Evolutionary conservation across 108 stramenopile genomes (phyloP), one percentile per base, ranked within the genome.

Genomic region (Skeletonema menzelii): DNA sequence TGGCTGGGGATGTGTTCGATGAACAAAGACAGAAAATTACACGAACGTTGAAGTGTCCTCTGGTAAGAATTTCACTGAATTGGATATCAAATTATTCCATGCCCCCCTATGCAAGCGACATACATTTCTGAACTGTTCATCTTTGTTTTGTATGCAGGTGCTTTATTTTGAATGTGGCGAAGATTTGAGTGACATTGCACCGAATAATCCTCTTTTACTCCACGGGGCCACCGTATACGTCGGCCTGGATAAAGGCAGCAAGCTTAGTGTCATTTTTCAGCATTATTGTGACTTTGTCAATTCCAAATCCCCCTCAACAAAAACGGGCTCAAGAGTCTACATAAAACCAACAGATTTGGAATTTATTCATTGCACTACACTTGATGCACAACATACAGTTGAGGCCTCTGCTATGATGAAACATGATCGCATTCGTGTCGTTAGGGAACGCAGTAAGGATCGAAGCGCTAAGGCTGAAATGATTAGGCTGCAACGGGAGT

Each of bases 321-420:
- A 53, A 30, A 8, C 35, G 8, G 47, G 30, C 27, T 49, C 68
- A 30, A 26, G 27, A 17, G 11, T 20, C 30, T 40, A 67, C 47
- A 69, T 80, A n/a, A 64, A 62, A 24, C 31, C 58, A 11, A 13
- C 58, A 32, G 88, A 92, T 67, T 68, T 95, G 37, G 94, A 95
- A 79, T 95, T 95, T 64, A 27, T 79, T 7, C 90, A 91, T 77
- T 80, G 75, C 56, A 67, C 81, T 12, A 34, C 91, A 17, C 69
- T 95, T 26, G 67, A 82, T 67, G 65, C 65, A 10, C 38, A 37
- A 15, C 82, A 88, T 38, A 91, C 90, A n/a, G 85, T 89, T 10
- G 94, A 95, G 68, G 67, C 77, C 0, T 79, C 80, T 11, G 91
- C 91, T 2, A 58, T 95, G 73, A 95, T 95, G 94, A 95, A 95